Evolutionary conservation across 768 basidiomycete species (phyloP), one percentile per base, ranked within the genome.

Genomic region (Gymnopilus dilepis): DNA sequence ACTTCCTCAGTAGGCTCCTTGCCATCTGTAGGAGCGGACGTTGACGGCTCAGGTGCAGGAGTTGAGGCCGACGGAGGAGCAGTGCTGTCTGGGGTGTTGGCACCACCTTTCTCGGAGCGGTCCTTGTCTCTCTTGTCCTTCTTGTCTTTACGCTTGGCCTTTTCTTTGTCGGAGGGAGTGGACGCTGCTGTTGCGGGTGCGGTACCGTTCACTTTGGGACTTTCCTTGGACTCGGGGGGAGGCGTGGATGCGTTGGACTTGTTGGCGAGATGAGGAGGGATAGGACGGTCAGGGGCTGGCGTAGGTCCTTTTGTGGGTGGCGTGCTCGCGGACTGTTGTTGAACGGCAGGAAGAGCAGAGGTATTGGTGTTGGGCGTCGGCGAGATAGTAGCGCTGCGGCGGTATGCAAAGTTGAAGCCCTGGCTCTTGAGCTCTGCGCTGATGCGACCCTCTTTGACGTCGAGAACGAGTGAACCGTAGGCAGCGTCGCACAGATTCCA

Each of bases 401-500:
- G 89, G 74, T 97, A 97, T 1, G 93, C 93, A 66, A 95, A 99
- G 78, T 99, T 97, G 82, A 99, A 96, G 91, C 95, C 97, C 81
- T 96, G 93, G 67, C 91, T 93, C 77, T 91, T 96, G 63, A 96
- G 82, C 72, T 99, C 96, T 0, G 91, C 90, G 60, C 93, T 95
- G 47, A 99, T 86, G 51, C 96, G 82, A 6, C 97, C 95, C 61
- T 99, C 96, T 67, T 91, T 91, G 68, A 99, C 78, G 66, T 97
- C 95, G 45, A 99, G 78, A 1, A 97, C 79, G 33, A 99, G 82
- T 11, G 87, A 88, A 1, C 97, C 97, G 62, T 90, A 97, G 2
- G 95, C 92, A 6, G 97, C 97, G 67, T 99, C 97, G 65, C 95
- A 95, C 42, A 99, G 78, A 70, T 98, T 97, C 97, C 97, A 97